Conservation (phyloP, 441 rosid genomes). For the Populus hybrid region DNA sequence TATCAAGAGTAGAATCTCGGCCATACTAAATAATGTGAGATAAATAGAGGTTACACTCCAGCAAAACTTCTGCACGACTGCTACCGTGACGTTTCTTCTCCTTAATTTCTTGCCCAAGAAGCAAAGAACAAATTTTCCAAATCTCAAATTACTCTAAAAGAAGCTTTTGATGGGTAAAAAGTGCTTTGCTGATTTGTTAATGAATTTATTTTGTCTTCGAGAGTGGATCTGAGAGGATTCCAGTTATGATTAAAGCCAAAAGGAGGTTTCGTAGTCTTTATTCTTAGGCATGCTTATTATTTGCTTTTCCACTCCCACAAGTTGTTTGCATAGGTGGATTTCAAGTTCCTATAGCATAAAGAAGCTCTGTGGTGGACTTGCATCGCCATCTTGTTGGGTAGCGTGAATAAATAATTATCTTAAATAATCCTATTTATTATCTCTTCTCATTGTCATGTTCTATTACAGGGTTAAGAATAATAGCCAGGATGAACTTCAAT, state of each 20-base stretch:
- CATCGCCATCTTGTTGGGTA: neutral
- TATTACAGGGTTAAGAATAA: neutral
- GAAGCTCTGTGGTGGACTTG: neutral
- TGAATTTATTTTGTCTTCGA: neutral
- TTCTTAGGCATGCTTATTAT: neutral
- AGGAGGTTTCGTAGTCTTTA: neutral
- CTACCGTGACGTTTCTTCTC: too few relatives aligned
- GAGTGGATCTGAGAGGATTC: neutral
- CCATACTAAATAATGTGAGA: too few relatives aligned
- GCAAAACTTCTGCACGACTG: too few relatives aligned
- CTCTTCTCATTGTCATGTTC: neutral
- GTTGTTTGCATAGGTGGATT: constrained; percentile 10
- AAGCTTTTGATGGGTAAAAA: too few relatives aligned
- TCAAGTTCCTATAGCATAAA: neutral
- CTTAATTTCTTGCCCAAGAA: too few relatives aligned
- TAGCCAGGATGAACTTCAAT: neutral
- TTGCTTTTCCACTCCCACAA: neutral
- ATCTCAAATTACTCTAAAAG: too few relatives aligned
- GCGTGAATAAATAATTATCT: neutral
- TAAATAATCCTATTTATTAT: neutral
- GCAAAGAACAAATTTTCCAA: too few relatives aligned
- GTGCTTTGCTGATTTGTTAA: neutral
- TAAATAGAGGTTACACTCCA: too few relatives aligned
- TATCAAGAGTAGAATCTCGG: too few relatives aligned
- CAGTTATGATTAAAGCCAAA: neutral